Base-by-base conservation (phyloP, 345 rosid species). In the Salix purpurea region DNA sequence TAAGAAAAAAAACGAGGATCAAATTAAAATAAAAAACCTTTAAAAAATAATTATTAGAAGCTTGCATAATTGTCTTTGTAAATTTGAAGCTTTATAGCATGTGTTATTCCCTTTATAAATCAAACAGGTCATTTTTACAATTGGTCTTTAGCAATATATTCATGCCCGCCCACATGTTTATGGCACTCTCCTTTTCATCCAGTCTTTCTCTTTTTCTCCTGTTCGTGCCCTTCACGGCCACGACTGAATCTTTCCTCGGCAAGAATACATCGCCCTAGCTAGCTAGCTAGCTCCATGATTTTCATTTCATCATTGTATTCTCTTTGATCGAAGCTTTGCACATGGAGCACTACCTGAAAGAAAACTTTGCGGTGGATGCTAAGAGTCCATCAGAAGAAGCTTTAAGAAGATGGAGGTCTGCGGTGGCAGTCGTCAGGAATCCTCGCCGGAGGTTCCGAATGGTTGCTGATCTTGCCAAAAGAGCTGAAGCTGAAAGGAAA, bases 381-480 rank as follows among this genome's bases (percentile, higher is more conserved):
- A 81, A 81, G 74, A 52, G 73, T 4, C 84, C 84, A 2, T 77
- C 84, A 28, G 84, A 81, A 34, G 81, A 77, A 65, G 70, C 80
- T 36, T 54, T 73, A 21, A 40, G 72, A 68, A 46, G 78, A 77
- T 81, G 84, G 84, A 77, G 84, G 66, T 74, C 69, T 28, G 80
- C 77, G 15, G 84, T 81, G 21, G 64, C 81, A 4, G 70, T 81
- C 30, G 81, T 81, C 76, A 81, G 78, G 75, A 81, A 81, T 58
- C 84, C 84, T 40, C 81, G 84, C 36, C 76, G 84, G 3, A 23
- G 84, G 69, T 81, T 81, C 28, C 81, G 84, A 6, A 77, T 81
- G 84, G 81, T 81, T 16, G 81, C 84, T 7, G 84, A 81, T 77
- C 81, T 81, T 32, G 78, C 78, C 54, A 77, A 77, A 58, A 75